These are phyloP conservation scores for Scytalidium sp. DNA, from an alignment of 2,329 filamentous ascomycete genomes.

Conservation along the genomic window DNA sequence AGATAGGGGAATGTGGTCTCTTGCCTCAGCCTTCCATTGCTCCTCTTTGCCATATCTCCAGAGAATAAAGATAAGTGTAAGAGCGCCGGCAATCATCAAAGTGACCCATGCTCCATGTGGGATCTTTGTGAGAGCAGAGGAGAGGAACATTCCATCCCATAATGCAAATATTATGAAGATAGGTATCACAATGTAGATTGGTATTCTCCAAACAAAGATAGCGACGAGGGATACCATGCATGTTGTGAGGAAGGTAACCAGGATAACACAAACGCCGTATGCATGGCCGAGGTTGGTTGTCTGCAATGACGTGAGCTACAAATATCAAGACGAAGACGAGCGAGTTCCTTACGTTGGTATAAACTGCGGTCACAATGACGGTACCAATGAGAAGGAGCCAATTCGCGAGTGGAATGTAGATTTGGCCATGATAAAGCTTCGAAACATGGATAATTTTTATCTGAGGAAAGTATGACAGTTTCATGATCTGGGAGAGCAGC, in stretches of 20 bases:
- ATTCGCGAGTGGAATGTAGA: constrained; percentile 74
- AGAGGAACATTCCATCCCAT: constrained; percentile 68
- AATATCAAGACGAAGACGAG: not conserved
- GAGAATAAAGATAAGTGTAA: constrained; percentile 65
- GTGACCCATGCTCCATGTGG: constrained; percentile 80
- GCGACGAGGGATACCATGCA: constrained; percentile 71
- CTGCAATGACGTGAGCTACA: constrained; percentile 25
- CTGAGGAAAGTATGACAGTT: constrained; percentile 68
- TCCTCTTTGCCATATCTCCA: constrained; percentile 79
- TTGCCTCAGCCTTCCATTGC: constrained; percentile 69
- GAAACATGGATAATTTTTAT: constrained; percentile 72
- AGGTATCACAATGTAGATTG: constrained; percentile 55
- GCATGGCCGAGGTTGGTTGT: constrained; percentile 69
- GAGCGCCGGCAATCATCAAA: constrained; percentile 57
- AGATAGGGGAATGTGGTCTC: constrained; percentile 53
- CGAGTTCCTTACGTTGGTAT: constrained; percentile 61
- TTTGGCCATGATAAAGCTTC: constrained; percentile 66
- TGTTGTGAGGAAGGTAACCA: constrained; percentile 76
- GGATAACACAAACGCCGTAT: constrained; percentile 77
- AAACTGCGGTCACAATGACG: constrained; percentile 70
- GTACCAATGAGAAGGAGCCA: constrained; percentile 76
- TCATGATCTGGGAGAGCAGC: constrained; percentile 67
- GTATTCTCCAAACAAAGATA: constrained; percentile 68
- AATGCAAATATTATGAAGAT: constrained; percentile 62
- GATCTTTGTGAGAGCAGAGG: constrained; percentile 68